Conservation (phyloP, 495 filamentous ascomycete species). For the Aspergillus incahuasiensis region DNA sequence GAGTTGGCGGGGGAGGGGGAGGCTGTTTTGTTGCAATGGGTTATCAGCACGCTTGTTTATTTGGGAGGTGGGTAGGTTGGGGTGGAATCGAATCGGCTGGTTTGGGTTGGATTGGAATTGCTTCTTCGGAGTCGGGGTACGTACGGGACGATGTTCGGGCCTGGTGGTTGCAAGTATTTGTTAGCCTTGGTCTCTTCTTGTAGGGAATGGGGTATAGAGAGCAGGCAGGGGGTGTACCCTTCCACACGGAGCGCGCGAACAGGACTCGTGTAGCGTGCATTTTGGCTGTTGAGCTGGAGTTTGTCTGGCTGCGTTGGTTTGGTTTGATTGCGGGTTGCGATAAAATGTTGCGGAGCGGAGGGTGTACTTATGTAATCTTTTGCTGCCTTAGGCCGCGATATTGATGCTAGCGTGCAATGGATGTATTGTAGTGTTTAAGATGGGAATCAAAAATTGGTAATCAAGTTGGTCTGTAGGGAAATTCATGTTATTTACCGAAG, state of each 20-base stretch:
- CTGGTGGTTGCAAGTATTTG: slow-evolving; percentile 19
- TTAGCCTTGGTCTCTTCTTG: too few species aligned
- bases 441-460: too few species aligned
- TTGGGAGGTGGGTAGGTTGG: not conserved
- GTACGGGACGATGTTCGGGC: slow-evolving; percentile 54
- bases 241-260: slow-evolving; percentile 67
- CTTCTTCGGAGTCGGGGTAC: slow-evolving; percentile 16
- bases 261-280: slow-evolving; percentile 62
- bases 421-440: not conserved
- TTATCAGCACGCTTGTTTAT: not conserved
- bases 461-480: too few species aligned
- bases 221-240: too few species aligned
- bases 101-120: not conserved
- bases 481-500: too few species aligned
- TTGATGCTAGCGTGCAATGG: not conserved
- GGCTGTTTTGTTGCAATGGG: slow-evolving; percentile 23
- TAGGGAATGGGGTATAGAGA: too few species aligned
- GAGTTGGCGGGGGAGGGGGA: slow-evolving; percentile 39
- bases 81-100: too few species aligned
- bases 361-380: slow-evolving; percentile 3
- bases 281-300: slow-evolving; percentile 15
- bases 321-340: not conserved
- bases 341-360: slow-evolving; percentile 1
- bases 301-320: not conserved
- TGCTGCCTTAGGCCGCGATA: not conserved